A percentile compares a stretch with the other conserved stretches of the same genome.
Evolutionary conservation across 225 moss, liverwort and hornwort species (phyloP).

Genomic region (Straminergon stramineum): DNA sequence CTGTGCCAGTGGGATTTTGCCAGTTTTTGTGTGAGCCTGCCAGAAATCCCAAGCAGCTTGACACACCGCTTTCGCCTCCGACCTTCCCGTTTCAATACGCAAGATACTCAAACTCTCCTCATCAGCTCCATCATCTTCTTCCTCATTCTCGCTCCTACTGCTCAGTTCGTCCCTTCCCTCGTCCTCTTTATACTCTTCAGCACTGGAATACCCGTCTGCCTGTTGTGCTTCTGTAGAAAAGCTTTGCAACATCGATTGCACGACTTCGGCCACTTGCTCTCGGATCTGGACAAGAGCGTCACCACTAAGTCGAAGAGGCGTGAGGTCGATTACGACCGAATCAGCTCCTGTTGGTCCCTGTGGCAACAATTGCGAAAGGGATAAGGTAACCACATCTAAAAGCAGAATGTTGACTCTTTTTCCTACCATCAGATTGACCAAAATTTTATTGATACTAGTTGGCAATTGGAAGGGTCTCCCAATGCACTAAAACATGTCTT

Average conservation of each 20-base stretch:
- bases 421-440: background rate
- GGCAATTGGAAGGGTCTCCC: background rate
- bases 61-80: constrained; percentile 37
- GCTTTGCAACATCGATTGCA: constrained; percentile 12
- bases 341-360: constrained; percentile 41
- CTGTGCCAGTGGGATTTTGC: background rate
- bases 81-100: constrained; percentile 25
- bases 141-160: background rate
- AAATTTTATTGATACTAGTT: no score
- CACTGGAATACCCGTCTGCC: background rate
- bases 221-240: background rate
- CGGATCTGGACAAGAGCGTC: constrained; percentile 11
- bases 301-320: constrained; percentile 31
- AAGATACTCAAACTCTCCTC: constrained; percentile 25
- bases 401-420: background rate
- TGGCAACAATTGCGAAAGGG: background rate
- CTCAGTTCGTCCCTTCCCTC: background rate
- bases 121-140: background rate
- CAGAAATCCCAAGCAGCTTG: constrained; percentile 51
- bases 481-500: no score
- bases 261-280: constrained; percentile 24
- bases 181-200: constrained; percentile 1
- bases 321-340: constrained; percentile 38
- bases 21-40: constrained; percentile 6
- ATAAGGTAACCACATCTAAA: background rate